Percentiles rank a stretch among this genome's conserved stretches.
Conservation (phyloP, 2,329 filamentous ascomycete genomes). For the Aspergillus carbonarius region DNA sequence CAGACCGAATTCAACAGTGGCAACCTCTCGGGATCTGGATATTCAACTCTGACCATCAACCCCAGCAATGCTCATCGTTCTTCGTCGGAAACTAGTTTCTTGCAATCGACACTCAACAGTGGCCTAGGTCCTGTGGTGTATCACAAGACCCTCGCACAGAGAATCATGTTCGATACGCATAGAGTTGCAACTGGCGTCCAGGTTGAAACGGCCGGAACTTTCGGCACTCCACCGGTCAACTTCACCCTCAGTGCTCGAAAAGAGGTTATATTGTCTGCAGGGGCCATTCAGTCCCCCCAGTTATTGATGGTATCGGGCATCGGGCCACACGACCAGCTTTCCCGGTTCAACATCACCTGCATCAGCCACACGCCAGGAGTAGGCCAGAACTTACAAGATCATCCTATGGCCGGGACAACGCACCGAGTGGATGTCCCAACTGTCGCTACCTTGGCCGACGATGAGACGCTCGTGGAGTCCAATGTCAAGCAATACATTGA, state of each 20-base stretch:
- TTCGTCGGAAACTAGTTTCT: slow-evolving; percentile 12
- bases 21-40: slow-evolving; percentile 23
- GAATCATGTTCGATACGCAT: slow-evolving; percentile 52
- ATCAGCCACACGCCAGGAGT: slow-evolving; percentile 34
- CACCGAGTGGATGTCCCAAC: slow-evolving; percentile 36
- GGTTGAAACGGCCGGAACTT: slow-evolving; percentile 38
- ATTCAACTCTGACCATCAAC: slow-evolving; percentile 32
- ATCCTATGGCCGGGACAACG: slow-evolving; percentile 30
- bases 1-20: slow-evolving; percentile 29
- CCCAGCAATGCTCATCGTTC: slow-evolving; percentile 24
- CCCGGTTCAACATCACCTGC: slow-evolving; percentile 25
- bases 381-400: slow-evolving; percentile 40
- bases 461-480: slow-evolving; percentile 21
- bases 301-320: slow-evolving; percentile 54
- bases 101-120: slow-evolving; percentile 21
- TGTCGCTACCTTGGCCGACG: slow-evolving; percentile 22
- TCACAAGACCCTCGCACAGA: slow-evolving; percentile 45
- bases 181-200: slow-evolving; percentile 48
- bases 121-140: slow-evolving; percentile 42
- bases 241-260: slow-evolving; percentile 49
- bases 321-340: slow-evolving; percentile 39
- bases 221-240: slow-evolving; percentile 36
- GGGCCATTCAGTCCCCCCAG: slow-evolving; percentile 56
- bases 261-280: slow-evolving; percentile 53
- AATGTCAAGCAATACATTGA: slow-evolving; percentile 24